Conservation (phyloP, 306 rosid genomes). For the Vigna angularis region DNA sequence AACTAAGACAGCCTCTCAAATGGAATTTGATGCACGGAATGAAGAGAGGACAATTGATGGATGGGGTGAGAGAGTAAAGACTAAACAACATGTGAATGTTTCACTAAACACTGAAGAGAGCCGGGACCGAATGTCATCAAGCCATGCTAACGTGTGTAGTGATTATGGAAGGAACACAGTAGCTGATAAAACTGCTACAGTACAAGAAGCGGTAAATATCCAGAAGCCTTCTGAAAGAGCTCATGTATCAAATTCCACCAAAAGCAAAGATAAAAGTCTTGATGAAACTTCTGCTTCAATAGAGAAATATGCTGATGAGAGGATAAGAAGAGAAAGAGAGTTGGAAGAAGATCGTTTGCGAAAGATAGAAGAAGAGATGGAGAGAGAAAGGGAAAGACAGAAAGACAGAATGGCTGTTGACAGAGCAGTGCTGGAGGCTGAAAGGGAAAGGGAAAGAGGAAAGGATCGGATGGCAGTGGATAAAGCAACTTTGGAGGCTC, state of each 20-base stretch:
- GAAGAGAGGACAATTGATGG: constrained; percentile 56
- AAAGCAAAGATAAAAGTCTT: constrained; percentile 57
- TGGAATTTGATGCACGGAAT: constrained; percentile 52
- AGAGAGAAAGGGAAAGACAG: constrained; percentile 85
- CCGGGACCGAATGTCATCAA: constrained; percentile 42
- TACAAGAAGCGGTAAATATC: constrained; percentile 51
- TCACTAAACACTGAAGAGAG: constrained; percentile 47
- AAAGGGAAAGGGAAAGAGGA: constrained; percentile 95
- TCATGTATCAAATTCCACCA: constrained; percentile 52
- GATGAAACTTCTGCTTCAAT: constrained; percentile 47
- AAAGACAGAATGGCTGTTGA: constrained; percentile 95
- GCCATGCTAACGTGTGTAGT: constrained; percentile 45
- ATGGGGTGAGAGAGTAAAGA: constrained; percentile 53
- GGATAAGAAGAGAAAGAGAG: constrained; percentile 65
- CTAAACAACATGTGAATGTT: constrained; percentile 45
- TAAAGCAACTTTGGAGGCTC: constrained; percentile 76
- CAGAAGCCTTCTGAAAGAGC: constrained; percentile 52
- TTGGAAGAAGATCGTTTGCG: constrained; percentile 71
- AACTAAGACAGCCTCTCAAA: constrained; percentile 45
- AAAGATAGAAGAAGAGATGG: constrained; percentile 86
- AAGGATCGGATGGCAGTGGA: constrained; percentile 91
- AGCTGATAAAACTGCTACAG: constrained; percentile 47
- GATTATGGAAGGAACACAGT: constrained; percentile 49
- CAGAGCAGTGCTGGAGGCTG: constrained; percentile 74
- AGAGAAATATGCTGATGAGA: constrained; percentile 73